Evolutionary conservation across 352 stramenopile genomes (phyloP).

Genomic region (Phytophthora tentaculata): DNA sequence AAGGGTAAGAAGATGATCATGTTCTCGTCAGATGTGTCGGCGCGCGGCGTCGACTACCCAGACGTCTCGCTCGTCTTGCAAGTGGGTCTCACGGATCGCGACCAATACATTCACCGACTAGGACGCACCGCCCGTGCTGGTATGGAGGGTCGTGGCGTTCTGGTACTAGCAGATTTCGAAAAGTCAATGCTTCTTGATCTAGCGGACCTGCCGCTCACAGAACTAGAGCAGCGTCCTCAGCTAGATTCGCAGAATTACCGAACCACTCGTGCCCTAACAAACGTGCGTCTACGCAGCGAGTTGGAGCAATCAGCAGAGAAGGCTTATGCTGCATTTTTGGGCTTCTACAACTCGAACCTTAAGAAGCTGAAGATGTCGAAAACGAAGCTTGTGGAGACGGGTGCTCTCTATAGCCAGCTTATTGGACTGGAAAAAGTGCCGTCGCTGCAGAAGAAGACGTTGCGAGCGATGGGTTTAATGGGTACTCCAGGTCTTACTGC

Average conservation of each 20-base stretch:
- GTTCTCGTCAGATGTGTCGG: conserved; percentile 96
- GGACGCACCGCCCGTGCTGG: conserved; percentile 92
- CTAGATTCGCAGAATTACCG: conserved; percentile 35
- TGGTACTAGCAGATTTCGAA: conserved; percentile 91
- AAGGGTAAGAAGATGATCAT: conserved; percentile 86
- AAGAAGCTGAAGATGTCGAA: conserved; percentile 65
- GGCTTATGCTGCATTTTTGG: conserved; percentile 95
- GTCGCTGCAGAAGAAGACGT: conserved; percentile 80
- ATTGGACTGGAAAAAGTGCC: conserved; percentile 74
- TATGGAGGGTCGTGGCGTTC: conserved; percentile 81
- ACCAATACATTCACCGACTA: conserved; percentile 96
- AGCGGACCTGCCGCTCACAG: conserved; percentile 64
- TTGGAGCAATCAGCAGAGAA: conserved; percentile 77
- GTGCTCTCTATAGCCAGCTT: conserved; percentile 65
- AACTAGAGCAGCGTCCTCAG: conserved; percentile 33
- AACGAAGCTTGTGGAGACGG: conserved; percentile 72
- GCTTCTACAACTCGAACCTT: conserved; percentile 93
- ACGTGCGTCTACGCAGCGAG: conserved; percentile 45
- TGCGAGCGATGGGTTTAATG: conserved; percentile 86
- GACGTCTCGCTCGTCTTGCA: conserved; percentile 92
- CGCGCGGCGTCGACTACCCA: conserved; percentile 95
- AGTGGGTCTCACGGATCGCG: conserved; percentile 83
- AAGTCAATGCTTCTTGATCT: conserved; percentile 74
- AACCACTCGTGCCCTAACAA: conserved; percentile 43
- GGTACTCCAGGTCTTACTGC: conserved; percentile 65